These are phyloP conservation scores for Hyphopichia buzzinii DNA, from an alignment of 1,139 yeast species.

Conservation along the genomic window DNA sequence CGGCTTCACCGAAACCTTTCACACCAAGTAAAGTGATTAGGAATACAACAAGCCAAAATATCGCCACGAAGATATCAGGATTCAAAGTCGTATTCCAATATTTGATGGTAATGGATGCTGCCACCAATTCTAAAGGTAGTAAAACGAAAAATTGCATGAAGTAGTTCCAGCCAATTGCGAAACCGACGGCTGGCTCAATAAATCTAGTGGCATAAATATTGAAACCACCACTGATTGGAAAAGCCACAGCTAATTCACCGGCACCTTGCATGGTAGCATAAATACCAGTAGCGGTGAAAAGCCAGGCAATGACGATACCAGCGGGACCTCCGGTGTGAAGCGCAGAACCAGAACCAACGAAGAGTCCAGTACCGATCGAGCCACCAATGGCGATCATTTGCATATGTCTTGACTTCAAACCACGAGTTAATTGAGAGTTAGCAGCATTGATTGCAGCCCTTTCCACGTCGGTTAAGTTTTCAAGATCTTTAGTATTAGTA, in stretches of 20 bases:
- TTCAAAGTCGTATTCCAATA: constrained; percentile 39
- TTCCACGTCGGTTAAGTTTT: constrained; percentile 31
- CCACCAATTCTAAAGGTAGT: constrained; percentile 36
- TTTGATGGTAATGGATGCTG: constrained; percentile 39
- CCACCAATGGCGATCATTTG: constrained; percentile 82
- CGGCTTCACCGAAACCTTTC: constrained; percentile 46
- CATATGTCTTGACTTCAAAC: constrained; percentile 32
- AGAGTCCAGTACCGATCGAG: constrained; percentile 63
- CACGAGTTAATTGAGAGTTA: constrained; percentile 37
- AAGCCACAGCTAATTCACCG: constrained; percentile 38
- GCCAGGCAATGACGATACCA: constrained; percentile 56
- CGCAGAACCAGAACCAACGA: constrained; percentile 33
- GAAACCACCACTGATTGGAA: constrained; percentile 41
- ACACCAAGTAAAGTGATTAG: constrained; percentile 41
- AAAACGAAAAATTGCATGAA: constrained; percentile 38
- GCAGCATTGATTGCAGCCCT: constrained; percentile 37
- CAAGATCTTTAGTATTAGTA: constrained; percentile 16
- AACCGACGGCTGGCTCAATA: constrained; percentile 40
- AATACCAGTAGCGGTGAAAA: constrained; percentile 23
- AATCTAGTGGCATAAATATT: constrained; percentile 39
- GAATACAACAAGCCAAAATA: constrained; percentile 36
- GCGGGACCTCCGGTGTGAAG: constrained; percentile 64
- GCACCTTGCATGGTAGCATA: constrained; percentile 40
- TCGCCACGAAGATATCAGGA: constrained; percentile 39
- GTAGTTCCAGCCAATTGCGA: constrained; percentile 46